phyloP scores from a whole-genome alignment of 108 stramenopile species.

The Mediolabrus comicus region DNA sequence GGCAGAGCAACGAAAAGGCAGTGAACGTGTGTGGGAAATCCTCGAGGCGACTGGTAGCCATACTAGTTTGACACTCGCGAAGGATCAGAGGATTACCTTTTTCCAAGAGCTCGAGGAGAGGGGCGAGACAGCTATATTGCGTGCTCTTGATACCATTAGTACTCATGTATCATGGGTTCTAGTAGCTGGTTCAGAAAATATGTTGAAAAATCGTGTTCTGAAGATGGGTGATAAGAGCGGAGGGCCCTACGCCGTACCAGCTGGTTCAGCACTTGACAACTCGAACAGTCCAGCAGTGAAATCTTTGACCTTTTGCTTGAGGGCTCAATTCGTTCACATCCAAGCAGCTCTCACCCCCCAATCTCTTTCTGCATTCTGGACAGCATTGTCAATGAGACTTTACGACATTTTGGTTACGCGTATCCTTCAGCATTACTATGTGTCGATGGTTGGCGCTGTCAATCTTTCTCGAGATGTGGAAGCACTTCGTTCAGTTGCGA shows the following conservation, averaged over 20 bases:
- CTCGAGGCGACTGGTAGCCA: constrained; percentile 56
- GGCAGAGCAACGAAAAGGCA: constrained; percentile 77
- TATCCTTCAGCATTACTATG: constrained; percentile 70
- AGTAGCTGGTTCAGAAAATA: constrained; percentile 73
- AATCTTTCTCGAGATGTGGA: constrained; percentile 82
- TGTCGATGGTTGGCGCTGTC: constrained; percentile 82
- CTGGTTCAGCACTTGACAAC: constrained; percentile 71
- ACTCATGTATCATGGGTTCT: constrained; percentile 86
- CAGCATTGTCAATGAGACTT: constrained; percentile 81
- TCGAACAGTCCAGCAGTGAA: constrained; percentile 84
- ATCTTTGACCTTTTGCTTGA: constrained; percentile 76
- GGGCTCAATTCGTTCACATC: constrained; percentile 79
- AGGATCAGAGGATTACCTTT: constrained; percentile 64
- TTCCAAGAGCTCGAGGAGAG: constrained; percentile 78
- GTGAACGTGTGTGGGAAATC: constrained; percentile 82
- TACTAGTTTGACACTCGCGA: constrained; percentile 56
- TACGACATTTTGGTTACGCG: constrained; percentile 81
- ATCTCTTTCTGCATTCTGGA: constrained; percentile 82
- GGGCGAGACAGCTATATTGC: constrained; percentile 75
- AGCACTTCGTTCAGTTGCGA: constrained; percentile 75
- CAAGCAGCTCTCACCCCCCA: constrained; percentile 80
- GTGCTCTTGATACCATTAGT: constrained; percentile 76
- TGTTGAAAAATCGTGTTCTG: constrained; percentile 64
- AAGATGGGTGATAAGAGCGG: constrained; percentile 13
- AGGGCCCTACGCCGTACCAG: constrained; percentile 78